phyloP scores from a whole-genome alignment of 2,329 filamentous ascomycete genomes.

The Sphaerulina vaccinii region DNA sequence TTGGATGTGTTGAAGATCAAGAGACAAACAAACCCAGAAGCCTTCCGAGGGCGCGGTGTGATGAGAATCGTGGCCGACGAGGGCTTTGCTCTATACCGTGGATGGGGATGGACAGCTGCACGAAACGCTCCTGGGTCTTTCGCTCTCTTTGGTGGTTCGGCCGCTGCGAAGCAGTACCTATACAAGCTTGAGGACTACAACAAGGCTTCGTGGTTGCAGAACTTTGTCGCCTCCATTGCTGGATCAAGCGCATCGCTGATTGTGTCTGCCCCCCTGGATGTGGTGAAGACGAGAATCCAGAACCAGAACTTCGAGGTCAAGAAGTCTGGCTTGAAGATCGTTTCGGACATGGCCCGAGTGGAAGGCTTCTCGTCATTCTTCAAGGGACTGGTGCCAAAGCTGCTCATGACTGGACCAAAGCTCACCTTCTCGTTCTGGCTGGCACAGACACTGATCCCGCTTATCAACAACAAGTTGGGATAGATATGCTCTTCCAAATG shows the following conservation, averaged over 20 bases:
- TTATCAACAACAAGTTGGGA: slow-evolving; percentile 68
- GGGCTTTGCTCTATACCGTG: slow-evolving; percentile 91
- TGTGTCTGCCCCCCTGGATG: slow-evolving; percentile 92
- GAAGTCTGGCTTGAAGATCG: slow-evolving; percentile 86
- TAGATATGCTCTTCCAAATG: too few relatives aligned
- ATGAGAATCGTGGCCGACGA: slow-evolving; percentile 89
- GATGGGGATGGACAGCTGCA: slow-evolving; percentile 96
- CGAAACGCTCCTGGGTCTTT: slow-evolving; percentile 97
- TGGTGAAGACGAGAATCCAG: slow-evolving; percentile 98
- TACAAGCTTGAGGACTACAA: slow-evolving; percentile 93
- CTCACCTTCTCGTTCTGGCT: slow-evolving; percentile 99
- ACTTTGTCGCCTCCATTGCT: slow-evolving; percentile 94
- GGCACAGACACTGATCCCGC: slow-evolving; percentile 94
- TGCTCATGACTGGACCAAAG: slow-evolving; percentile 98
- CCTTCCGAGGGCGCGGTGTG: slow-evolving; percentile 90
- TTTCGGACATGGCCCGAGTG: slow-evolving; percentile 88
- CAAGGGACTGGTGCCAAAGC: slow-evolving; percentile 95
- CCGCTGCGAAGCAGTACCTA: slow-evolving; percentile 95
- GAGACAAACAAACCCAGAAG: slow-evolving; percentile 97
- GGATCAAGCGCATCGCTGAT: slow-evolving; percentile 93
- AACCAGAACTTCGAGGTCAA: slow-evolving; percentile 99
- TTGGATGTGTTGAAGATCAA: slow-evolving; percentile 99
- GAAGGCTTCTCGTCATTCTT: slow-evolving; percentile 89
- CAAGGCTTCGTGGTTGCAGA: slow-evolving; percentile 88
- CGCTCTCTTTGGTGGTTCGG: slow-evolving; percentile 96